These are phyloP conservation scores for Phylloboletellus chloephorus DNA, from an alignment of 1,284 basidiomycete species.

Conservation along the genomic window DNA sequence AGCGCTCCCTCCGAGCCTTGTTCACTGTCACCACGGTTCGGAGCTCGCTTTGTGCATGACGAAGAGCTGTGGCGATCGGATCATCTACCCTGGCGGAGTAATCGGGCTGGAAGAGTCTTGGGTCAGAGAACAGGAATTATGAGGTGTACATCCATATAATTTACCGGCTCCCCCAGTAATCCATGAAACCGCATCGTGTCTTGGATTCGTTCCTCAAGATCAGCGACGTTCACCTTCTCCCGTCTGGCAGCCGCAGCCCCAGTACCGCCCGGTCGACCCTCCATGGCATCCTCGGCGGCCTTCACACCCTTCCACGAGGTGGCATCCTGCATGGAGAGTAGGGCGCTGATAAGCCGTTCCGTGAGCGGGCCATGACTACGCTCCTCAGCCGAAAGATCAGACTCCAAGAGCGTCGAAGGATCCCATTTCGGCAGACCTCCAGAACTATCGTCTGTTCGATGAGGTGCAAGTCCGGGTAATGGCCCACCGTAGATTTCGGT, in stretches of 20 bases:
- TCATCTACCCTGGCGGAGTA: constrained; percentile 81
- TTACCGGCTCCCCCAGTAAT: constrained; percentile 52
- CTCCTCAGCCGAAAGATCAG: constrained; percentile 61
- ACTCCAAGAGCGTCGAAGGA: constrained; percentile 62
- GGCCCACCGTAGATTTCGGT: constrained; percentile 44
- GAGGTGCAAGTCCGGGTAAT: constrained; percentile 37
- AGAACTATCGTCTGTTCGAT: constrained; percentile 24
- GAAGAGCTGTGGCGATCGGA: constrained; percentile 85
- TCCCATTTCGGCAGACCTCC: constrained; percentile 53
- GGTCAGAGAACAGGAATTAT: constrained; percentile 13
- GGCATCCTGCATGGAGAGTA: constrained; percentile 61
- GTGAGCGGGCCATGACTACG: constrained; percentile 75
- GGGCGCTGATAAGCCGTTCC: constrained; percentile 74
- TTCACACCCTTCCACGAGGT: constrained; percentile 70
- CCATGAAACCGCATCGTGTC: constrained; percentile 72
- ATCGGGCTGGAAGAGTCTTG: constrained; percentile 53
- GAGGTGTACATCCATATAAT: constrained; percentile 21
- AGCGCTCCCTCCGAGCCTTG: constrained; percentile 72
- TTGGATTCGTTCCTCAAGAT: constrained; percentile 62
- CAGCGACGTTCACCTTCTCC: constrained; percentile 67
- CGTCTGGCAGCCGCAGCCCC: constrained; percentile 66
- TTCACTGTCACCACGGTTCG: constrained; percentile 74
- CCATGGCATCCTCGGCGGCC: constrained; percentile 78
- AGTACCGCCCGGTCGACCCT: constrained; percentile 67
- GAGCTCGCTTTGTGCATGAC: constrained; percentile 83